Evolutionary conservation across 768 basidiomycete genomes (phyloP), one percentile per base, ranked within the genome.

Genomic region (Leccinum rimulosum): DNA sequence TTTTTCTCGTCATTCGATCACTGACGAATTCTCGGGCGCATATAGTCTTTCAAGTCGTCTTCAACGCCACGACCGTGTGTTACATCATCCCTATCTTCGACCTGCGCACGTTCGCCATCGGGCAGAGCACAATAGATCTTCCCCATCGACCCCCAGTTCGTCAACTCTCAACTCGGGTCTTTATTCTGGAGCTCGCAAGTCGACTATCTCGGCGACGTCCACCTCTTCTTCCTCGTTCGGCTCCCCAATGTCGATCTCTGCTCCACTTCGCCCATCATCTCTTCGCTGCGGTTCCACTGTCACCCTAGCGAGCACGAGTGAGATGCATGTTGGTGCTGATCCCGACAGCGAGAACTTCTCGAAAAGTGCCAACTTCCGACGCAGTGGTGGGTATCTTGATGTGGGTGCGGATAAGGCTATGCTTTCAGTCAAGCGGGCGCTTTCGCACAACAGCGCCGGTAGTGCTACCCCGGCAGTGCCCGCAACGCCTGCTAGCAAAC

Each of bases 41-140:
- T 68, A 57, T 68, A 90, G 87, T 50, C 80, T 89, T 62, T 86
- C 88, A 30, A 81, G 77, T 66, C 84, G 87, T 57, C 80, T 90
- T 50, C 88, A 89, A 68, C 83, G 79, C 64, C 78, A 83, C 54
- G 87, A 86, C 60, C 83, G 80, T 62, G 73, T 77, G 50, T 78
- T 85, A 64, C 86, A 83, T 68, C 86, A 86, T 66, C 85, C 86
- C 3, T 88, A 89, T 73, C 79, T 70, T 30, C 78, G 75, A 47
- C 68, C 75, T 1, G 62, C 80, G 2, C 68, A 72, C 15, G 30
- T 58, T 51, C 65, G 61, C n/a, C 61, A 56, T 48, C 70, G 61
- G 3, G 66, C 66, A 3, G 70, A 66, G 12, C 50, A 73, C 47
- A 64, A 61, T 30, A 65, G 28, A 31, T 49, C 52, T 61, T 68